Evolutionary conservation across 495 filamentous ascomycete genomes (phyloP).

Genomic region (Gamarada debralockiae): DNA sequence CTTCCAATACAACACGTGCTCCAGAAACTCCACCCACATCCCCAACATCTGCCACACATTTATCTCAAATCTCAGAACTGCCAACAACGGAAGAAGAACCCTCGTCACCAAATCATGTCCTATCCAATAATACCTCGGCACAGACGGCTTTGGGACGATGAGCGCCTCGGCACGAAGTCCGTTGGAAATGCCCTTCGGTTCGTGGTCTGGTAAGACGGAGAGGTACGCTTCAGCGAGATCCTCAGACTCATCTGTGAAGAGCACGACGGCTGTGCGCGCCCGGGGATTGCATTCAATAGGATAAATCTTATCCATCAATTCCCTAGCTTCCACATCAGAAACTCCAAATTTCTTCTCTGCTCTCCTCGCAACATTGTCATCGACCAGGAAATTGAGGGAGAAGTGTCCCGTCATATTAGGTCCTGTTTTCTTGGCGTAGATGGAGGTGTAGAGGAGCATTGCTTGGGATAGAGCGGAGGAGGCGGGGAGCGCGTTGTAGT

Average conservation of each 20-base stretch:
- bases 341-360: slow-evolving; percentile 5
- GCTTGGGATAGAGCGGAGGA: slow-evolving; percentile 49
- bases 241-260: slow-evolving; percentile 36
- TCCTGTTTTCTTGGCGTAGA: slow-evolving; percentile 40
- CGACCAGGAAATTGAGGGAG: slow-evolving; percentile 61
- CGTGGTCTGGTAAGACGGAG: slow-evolving; percentile 23
- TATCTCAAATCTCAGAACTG: slow-evolving; percentile 15
- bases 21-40: slow-evolving; percentile 26
- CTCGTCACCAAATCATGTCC: slow-evolving; percentile 54
- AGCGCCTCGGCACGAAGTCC: slow-evolving; percentile 15
- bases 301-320: slow-evolving; percentile 33
- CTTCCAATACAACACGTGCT: slow-evolving; percentile 51
- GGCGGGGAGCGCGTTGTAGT: slow-evolving; percentile 53
- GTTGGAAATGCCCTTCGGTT: slow-evolving; percentile 17
- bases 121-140: slow-evolving; percentile 50
- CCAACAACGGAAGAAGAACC: slow-evolving; percentile 40
- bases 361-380: slow-evolving; percentile 18
- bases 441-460: slow-evolving; percentile 58
- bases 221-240: slow-evolving; percentile 39
- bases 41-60: slow-evolving; percentile 21
- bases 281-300: slow-evolving; percentile 64
- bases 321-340: slow-evolving; percentile 18
- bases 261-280: slow-evolving; percentile 53
- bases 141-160: slow-evolving; percentile 23
- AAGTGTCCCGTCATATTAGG: slow-evolving; percentile 67